Evolutionary conservation across 148 eudicot species (phyloP).

Genomic region (Rhododendron henanense): DNA sequence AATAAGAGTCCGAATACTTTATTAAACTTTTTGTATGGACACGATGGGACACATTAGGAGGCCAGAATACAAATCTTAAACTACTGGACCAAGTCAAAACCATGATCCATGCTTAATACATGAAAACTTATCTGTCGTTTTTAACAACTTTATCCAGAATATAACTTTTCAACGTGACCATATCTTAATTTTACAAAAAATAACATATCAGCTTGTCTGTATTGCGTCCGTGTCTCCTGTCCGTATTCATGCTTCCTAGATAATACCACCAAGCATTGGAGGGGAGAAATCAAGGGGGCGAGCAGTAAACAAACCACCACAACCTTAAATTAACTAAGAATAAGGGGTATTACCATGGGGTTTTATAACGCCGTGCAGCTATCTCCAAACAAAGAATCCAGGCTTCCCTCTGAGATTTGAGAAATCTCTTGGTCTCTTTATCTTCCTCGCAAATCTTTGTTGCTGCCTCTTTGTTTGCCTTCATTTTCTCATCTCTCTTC

Average conservation of each 20-base stretch:
- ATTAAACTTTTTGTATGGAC: neutral
- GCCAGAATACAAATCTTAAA: neutral
- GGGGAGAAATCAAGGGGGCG: neutral
- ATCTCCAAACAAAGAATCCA: conserved; percentile 75
- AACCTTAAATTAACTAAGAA: neutral
- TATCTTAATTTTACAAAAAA: neutral
- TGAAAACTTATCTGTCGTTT: neutral
- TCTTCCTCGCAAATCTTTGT: conserved; percentile 46
- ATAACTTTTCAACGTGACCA: neutral
- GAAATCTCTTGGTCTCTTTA: conserved; percentile 58
- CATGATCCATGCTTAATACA: neutral
- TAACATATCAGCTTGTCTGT: neutral
- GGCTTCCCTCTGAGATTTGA: conserved; percentile 72
- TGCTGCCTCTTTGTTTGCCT: conserved; percentile 39
- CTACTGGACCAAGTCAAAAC: neutral
- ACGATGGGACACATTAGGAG: neutral
- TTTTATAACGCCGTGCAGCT: conserved; percentile 84
- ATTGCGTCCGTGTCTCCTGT: neutral
- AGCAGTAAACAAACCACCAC: neutral
- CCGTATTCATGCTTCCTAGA: neutral
- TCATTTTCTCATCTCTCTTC: conserved; percentile 51
- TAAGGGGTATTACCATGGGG: conserved; percentile 53
- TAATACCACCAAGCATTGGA: neutral
- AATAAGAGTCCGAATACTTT: neutral
- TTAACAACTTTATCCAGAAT: neutral